These are phyloP conservation scores for Ustilago lituana DNA, from an alignment of 1,284 basidiomycete species.

Conservation along the genomic window DNA sequence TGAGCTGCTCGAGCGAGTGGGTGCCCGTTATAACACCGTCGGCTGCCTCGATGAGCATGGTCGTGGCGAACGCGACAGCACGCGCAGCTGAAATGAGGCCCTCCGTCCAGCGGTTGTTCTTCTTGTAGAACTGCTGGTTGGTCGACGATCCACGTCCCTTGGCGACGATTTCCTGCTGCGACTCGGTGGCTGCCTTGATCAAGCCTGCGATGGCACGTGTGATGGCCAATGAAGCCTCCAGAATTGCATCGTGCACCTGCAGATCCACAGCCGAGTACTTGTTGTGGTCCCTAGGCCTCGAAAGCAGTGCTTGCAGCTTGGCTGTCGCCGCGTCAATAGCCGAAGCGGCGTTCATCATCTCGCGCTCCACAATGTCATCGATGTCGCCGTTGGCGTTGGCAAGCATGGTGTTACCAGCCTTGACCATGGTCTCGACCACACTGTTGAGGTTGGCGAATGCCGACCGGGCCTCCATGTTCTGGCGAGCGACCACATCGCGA, in stretches of 20 bases:
- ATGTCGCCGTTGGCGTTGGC: slow-evolving; percentile 89
- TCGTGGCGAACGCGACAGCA: slow-evolving; percentile 97
- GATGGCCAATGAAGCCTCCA: slow-evolving; percentile 90
- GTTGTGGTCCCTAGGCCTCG: slow-evolving; percentile 82
- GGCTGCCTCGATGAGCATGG: slow-evolving; percentile 92
- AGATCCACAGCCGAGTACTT: slow-evolving; percentile 89
- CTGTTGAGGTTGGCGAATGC: slow-evolving; percentile 87
- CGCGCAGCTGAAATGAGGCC: slow-evolving; percentile 98
- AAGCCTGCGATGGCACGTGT: slow-evolving; percentile 92
- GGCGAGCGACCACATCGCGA: slow-evolving; percentile 87
- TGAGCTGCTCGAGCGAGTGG: slow-evolving; percentile 96
- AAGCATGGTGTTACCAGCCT: slow-evolving; percentile 81
- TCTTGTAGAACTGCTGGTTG: slow-evolving; percentile 96
- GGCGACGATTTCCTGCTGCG: slow-evolving; percentile 96
- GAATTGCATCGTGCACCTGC: slow-evolving; percentile 97
- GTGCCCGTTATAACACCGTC: slow-evolving; percentile 97
- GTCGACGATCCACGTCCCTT: slow-evolving; percentile 91
- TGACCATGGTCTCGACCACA: slow-evolving; percentile 83
- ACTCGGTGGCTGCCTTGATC: slow-evolving; percentile 94
- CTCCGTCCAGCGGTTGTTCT: slow-evolving; percentile 99
- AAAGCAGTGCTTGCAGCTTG: slow-evolving; percentile 87
- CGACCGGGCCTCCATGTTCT: slow-evolving; percentile 83
- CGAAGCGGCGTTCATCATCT: slow-evolving; percentile 91
- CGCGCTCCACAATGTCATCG: slow-evolving; percentile 93
- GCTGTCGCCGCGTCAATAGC: slow-evolving; percentile 94